Percentiles rank a stretch among this genome's conserved stretches.
phyloP scores from a whole-genome alignment of 805 yeast species.

The Scheffersomyces lignosus region DNA sequence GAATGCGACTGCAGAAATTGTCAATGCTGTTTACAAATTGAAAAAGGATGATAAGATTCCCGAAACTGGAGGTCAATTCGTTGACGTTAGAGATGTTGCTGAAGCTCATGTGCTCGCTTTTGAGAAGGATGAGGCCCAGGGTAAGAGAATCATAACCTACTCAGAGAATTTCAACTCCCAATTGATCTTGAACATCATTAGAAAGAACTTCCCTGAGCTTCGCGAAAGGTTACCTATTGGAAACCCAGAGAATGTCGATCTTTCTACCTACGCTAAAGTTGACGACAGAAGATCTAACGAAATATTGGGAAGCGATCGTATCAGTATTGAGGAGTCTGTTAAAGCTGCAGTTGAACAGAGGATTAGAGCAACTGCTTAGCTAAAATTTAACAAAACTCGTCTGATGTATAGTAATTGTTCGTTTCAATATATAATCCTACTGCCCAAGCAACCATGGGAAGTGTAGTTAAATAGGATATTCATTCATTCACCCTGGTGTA shows the following conservation, averaged over 20 bases:
- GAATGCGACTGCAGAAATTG: constrained; percentile 13
- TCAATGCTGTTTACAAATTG: constrained; percentile 7
- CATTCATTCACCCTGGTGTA: too few species aligned
- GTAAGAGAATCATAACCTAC: constrained; percentile 9
- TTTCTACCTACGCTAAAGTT: too few species aligned
- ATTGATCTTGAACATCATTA: constrained; percentile 18
- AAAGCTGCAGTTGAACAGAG: too few species aligned
- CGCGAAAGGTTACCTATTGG: constrained; percentile 4
- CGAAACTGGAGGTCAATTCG: constrained; percentile 17
- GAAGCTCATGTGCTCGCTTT: constrained; percentile 17
- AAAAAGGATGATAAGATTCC: constrained; percentile 6
- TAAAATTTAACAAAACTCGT: too few species aligned
- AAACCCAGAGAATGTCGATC: constrained; percentile 2
- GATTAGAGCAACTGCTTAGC: too few species aligned
- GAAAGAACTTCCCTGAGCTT: constrained; percentile 22
- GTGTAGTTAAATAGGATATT: too few species aligned
- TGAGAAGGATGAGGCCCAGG: constrained; percentile 9
- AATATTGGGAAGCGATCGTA: too few species aligned
- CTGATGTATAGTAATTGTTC: too few species aligned
- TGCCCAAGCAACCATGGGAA: too few species aligned
- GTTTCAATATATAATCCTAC: too few species aligned
- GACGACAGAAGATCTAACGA: too few species aligned
- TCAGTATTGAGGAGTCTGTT: too few species aligned
- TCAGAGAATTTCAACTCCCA: constrained; percentile 16
- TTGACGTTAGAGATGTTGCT: constrained; percentile 22